Conservation (phyloP, 768 basidiomycete species). For the Suillus weaverae region DNA sequence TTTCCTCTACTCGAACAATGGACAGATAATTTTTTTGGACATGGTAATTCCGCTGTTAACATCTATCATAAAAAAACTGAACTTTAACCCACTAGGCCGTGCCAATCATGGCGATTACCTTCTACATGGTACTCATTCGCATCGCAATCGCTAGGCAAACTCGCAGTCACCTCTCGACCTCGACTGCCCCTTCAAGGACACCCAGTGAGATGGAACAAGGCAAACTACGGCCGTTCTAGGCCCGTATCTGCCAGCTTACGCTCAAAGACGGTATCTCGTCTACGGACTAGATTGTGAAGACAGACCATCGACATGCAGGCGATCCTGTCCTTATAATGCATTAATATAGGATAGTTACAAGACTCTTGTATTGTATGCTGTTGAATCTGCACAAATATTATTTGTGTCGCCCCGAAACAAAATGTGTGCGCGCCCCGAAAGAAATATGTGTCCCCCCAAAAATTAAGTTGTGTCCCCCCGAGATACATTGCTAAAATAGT, state of each 20-base stretch:
- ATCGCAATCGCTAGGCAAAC: neutral
- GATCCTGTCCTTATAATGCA: too few relatives aligned
- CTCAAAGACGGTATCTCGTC: neutral
- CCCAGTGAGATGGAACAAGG: neutral
- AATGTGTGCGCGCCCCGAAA: too few relatives aligned
- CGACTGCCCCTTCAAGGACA: neutral
- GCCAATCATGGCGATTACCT: slow-evolving; percentile 8
- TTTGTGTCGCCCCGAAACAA: too few relatives aligned
- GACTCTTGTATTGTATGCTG: too few relatives aligned
- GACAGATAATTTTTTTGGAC: slow-evolving; percentile 6
- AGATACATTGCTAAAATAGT: too few relatives aligned
- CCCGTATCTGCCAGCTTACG: neutral
- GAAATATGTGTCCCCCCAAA: too few relatives aligned
- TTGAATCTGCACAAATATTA: too few relatives aligned
- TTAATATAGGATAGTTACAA: too few relatives aligned
- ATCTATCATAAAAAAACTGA: neutral
- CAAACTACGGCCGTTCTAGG: neutral
- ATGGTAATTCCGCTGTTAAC: slow-evolving; percentile 4
- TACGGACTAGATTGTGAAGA: neutral
- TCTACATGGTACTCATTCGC: slow-evolving; percentile 12
- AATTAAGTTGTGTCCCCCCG: too few relatives aligned
- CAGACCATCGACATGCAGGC: neutral
- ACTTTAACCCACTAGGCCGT: neutral
- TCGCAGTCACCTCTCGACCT: neutral
- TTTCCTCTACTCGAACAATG: slow-evolving; percentile 8